Conservation (phyloP, 768 basidiomycete genomes). For the Termitomyces titanicus region DNA sequence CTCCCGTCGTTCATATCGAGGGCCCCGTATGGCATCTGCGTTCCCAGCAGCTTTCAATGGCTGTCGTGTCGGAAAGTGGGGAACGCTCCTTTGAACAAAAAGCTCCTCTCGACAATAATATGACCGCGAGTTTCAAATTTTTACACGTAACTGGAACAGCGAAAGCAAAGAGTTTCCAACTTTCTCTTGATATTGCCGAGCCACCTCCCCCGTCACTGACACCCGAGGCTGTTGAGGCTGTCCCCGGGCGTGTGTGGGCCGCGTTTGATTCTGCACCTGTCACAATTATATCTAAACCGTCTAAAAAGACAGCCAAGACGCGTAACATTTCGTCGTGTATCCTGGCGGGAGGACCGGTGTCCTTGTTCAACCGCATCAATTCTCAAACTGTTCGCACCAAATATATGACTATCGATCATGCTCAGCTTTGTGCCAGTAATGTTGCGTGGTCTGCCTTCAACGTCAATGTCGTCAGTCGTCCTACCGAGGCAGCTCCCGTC, state of each 20-base stretch:
- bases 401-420: conserved; percentile 92
- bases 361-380: conserved; percentile 94
- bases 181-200: conserved; percentile 82
- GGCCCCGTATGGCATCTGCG: conserved; percentile 86
- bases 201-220: conserved; percentile 52
- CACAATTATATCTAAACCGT: conserved; percentile 94
- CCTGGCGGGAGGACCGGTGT: conserved; percentile 83
- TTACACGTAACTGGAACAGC: conserved; percentile 85
- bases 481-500: conserved; percentile 58
- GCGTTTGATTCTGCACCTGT: conserved; percentile 91
- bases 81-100: conserved; percentile 85
- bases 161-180: conserved; percentile 86
- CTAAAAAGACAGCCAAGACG: conserved; percentile 95
- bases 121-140: conserved; percentile 89
- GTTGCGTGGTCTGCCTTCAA: conserved; percentile 93
- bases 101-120: conserved; percentile 75
- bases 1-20: conserved; percentile 89
- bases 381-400: conserved; percentile 96
- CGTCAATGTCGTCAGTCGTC: conserved; percentile 81
- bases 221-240: conserved; percentile 41
- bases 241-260: conserved; percentile 77
- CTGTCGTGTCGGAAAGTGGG: conserved; percentile 79
- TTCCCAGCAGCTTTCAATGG: conserved; percentile 78
- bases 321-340: conserved; percentile 91
- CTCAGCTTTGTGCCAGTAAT: conserved; percentile 83